These are phyloP conservation scores for Annulohypoxylon moriforme DNA, from an alignment of 495 filamentous ascomycete species.

Conservation along the genomic window DNA sequence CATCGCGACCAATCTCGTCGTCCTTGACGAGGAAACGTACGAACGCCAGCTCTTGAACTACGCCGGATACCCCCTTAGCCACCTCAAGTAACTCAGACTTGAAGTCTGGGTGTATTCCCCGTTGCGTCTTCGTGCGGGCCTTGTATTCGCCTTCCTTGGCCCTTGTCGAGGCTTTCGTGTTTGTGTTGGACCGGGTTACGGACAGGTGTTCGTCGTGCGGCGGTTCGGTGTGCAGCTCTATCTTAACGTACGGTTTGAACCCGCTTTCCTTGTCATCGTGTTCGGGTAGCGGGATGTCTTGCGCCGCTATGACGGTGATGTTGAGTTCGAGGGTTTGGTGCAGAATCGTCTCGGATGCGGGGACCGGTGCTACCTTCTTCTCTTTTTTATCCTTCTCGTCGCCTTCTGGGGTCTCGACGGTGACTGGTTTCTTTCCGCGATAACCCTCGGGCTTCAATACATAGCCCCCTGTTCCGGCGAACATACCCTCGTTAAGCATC, in stretches of 20 bases:
- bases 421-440: constrained; percentile 42
- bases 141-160: constrained; percentile 75
- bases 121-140: constrained; percentile 69
- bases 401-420: background rate
- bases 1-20: constrained; percentile 78
- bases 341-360: constrained; percentile 49
- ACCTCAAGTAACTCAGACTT: constrained; percentile 72
- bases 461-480: constrained; percentile 81
- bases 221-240: constrained; percentile 83
- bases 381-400: constrained; percentile 8
- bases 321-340: constrained; percentile 64
- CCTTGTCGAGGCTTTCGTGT: constrained; percentile 29
- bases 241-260: constrained; percentile 83
- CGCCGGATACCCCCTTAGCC: constrained; percentile 63
- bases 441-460: constrained; percentile 80
- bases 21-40: constrained; percentile 89
- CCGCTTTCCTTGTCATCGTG: constrained; percentile 65
- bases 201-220: constrained; percentile 54
- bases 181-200: constrained; percentile 5
- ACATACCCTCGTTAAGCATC: constrained; percentile 98
- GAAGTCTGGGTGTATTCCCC: constrained; percentile 77
- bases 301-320: constrained; percentile 67
- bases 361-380: constrained; percentile 10
- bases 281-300: constrained; percentile 65
- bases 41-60: constrained; percentile 84